A percentile compares a stretch with the other conserved stretches of the same genome.
Evolutionary conservation across 192 early-diverging fungal genomes (phyloP).

Genomic region (Funneliformis mosseae): DNA sequence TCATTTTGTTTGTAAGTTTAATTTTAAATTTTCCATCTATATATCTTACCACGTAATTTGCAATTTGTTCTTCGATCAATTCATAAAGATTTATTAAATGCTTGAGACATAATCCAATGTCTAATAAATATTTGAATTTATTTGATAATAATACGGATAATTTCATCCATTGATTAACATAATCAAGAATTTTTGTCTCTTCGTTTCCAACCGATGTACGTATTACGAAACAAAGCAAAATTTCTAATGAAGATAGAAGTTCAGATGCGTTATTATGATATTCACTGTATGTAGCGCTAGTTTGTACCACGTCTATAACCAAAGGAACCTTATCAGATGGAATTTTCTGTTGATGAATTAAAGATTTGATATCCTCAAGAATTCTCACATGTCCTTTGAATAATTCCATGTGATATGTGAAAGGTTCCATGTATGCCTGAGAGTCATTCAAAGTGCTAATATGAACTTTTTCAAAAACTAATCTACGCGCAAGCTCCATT

Average conservation of each 20-base stretch:
- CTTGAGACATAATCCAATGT: slow-evolving; percentile 16
- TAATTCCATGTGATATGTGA: slow-evolving; percentile 32
- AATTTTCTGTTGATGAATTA: slow-evolving; percentile 27
- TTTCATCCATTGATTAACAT: slow-evolving; percentile 33
- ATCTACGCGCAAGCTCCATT: neutral
- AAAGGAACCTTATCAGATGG: slow-evolving; percentile 6
- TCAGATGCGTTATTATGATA: slow-evolving; percentile 16
- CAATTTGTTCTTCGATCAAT: slow-evolving; percentile 26
- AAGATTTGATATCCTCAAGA: slow-evolving; percentile 19
- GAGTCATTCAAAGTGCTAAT: neutral
- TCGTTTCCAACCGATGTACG: slow-evolving; percentile 22
- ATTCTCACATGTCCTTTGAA: slow-evolving; percentile 9
- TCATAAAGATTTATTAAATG: slow-evolving; percentile 33
- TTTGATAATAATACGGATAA: slow-evolving; percentile 12
- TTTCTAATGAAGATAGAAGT: slow-evolving; percentile 32
- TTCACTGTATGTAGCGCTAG: neutral
- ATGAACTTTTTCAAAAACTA: slow-evolving; percentile 20
- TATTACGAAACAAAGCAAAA: slow-evolving; percentile 32
- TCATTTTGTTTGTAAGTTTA: neutral
- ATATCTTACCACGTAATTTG: slow-evolving; percentile 10
- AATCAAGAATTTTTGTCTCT: slow-evolving; percentile 12
- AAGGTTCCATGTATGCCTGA: neutral
- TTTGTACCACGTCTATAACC: neutral
- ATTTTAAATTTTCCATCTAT: slow-evolving; percentile 20
- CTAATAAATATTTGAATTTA: neutral